Evolutionary conservation across 2,329 filamentous ascomycete genomes (phyloP).

Genomic region (Huntiella moniliformis): DNA sequence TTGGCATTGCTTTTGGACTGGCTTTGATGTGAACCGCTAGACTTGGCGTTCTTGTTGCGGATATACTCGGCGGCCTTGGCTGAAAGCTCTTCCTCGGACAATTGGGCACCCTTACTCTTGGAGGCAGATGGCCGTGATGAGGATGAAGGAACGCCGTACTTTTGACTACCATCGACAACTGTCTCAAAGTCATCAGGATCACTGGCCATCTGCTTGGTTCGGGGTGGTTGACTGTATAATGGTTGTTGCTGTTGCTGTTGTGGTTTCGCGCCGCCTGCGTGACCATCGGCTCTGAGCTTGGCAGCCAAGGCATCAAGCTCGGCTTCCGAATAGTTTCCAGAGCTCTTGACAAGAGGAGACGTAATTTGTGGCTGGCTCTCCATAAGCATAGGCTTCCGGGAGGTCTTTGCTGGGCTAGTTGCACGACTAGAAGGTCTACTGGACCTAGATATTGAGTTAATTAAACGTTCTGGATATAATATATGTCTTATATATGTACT

Average conservation of each 20-base stretch:
- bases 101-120: background rate
- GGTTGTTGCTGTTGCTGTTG: background rate
- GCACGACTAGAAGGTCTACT: too few relatives aligned
- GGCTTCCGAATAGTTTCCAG: background rate
- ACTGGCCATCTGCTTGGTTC: background rate
- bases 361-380: too few relatives aligned
- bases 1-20: background rate
- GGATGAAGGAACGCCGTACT: background rate
- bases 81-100: background rate
- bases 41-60: background rate
- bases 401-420: too few relatives aligned
- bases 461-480: too few relatives aligned
- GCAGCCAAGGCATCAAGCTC: background rate
- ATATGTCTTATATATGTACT: background rate
- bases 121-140: background rate
- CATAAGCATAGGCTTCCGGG: too few relatives aligned
- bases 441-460: too few relatives aligned
- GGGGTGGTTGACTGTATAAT: background rate
- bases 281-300: background rate
- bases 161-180: conserved; percentile 6
- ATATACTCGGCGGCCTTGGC: conserved; percentile 2
- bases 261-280: background rate
- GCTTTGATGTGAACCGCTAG: too few relatives aligned
- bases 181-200: conserved; percentile 2
- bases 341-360: background rate